phyloP scores from a whole-genome alignment of 2,329 filamentous ascomycete species.

The Fonsecaea pugnacius region DNA sequence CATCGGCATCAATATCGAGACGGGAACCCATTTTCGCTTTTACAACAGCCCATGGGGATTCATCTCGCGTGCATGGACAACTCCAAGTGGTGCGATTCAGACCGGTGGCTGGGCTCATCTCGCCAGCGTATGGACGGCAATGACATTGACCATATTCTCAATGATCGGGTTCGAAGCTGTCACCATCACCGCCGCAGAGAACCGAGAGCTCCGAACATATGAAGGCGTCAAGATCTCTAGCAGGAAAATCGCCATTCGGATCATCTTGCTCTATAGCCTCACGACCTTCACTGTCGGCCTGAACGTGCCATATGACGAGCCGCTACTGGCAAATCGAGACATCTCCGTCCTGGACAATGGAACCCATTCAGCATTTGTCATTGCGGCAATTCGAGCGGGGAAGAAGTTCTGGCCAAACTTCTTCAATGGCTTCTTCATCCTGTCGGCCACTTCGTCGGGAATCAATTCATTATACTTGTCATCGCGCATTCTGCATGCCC shows the following conservation, averaged over 20 bases:
- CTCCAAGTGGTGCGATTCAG: background rate
- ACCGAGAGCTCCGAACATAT: constrained; percentile 43
- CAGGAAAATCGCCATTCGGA: constrained; percentile 50
- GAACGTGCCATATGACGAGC: constrained; percentile 50
- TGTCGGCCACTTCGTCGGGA: constrained; percentile 50
- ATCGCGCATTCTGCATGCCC: constrained; percentile 50
- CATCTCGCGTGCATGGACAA: constrained; percentile 9
- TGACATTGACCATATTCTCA: constrained; percentile 45
- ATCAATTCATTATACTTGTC: constrained; percentile 52
- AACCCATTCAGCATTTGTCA: constrained; percentile 46
- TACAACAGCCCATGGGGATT: constrained; percentile 16
- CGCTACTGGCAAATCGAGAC: constrained; percentile 39
- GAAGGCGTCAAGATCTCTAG: constrained; percentile 53
- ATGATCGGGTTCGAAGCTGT: constrained; percentile 52
- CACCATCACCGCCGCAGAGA: constrained; percentile 51
- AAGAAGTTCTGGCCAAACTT: constrained; percentile 47
- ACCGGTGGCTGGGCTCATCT: constrained; percentile 42
- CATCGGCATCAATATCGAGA: constrained; percentile 43
- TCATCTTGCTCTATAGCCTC: constrained; percentile 51
- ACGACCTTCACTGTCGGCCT: constrained; percentile 49
- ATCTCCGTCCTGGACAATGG: constrained; percentile 41
- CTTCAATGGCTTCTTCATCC: constrained; percentile 53
- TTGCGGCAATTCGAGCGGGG: constrained; percentile 49
- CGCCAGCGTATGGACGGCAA: constrained; percentile 45
- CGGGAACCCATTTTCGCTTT: constrained; percentile 11